These are phyloP conservation scores for Tympanopsis confertula DNA, from an alignment of 2,329 filamentous ascomycete species.

Conservation along the genomic window DNA sequence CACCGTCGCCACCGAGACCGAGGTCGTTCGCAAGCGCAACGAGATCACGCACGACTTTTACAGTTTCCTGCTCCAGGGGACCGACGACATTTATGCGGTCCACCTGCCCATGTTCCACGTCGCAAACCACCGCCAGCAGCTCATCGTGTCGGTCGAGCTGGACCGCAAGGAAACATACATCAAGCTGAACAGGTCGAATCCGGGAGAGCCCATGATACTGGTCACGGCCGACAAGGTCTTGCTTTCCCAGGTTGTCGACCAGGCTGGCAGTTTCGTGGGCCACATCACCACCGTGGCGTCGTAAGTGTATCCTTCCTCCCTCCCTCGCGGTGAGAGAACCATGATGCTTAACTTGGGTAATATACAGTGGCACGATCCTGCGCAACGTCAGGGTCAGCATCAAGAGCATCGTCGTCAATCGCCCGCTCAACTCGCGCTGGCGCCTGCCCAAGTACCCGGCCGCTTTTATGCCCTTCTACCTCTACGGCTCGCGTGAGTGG, in stretches of 20 bases:
- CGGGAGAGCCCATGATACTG: constrained; percentile 13
- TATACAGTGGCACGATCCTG: constrained; percentile 9
- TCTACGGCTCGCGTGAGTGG: constrained; percentile 22
- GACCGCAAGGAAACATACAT: constrained; percentile 11
- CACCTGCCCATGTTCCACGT: constrained; percentile 25
- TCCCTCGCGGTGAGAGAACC: neutral
- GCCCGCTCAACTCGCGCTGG: constrained; percentile 20
- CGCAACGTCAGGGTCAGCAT: constrained; percentile 12
- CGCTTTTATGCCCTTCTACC: constrained; percentile 27
- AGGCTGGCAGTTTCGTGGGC: constrained; percentile 11
- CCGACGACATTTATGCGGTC: constrained; percentile 16
- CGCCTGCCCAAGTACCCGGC: constrained; percentile 20
- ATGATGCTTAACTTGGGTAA: too few species aligned
- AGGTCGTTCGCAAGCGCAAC: constrained; percentile 21
- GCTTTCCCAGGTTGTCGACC: constrained; percentile 10
- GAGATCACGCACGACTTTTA: constrained; percentile 17
- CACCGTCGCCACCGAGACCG: constrained; percentile 14
- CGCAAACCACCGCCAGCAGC: constrained; percentile 25
- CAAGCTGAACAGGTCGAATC: constrained; percentile 11
- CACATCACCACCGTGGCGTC: constrained; percentile 15
- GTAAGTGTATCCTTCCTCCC: constrained; percentile 7
- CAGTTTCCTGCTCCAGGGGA: constrained; percentile 24
- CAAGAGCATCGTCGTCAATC: constrained; percentile 14
- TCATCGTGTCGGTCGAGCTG: constrained; percentile 18
- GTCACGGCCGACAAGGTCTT: constrained; percentile 12